Base-by-base conservation (phyloP, 345 rosid species). In the Rubroshorea leprosula region DNA sequence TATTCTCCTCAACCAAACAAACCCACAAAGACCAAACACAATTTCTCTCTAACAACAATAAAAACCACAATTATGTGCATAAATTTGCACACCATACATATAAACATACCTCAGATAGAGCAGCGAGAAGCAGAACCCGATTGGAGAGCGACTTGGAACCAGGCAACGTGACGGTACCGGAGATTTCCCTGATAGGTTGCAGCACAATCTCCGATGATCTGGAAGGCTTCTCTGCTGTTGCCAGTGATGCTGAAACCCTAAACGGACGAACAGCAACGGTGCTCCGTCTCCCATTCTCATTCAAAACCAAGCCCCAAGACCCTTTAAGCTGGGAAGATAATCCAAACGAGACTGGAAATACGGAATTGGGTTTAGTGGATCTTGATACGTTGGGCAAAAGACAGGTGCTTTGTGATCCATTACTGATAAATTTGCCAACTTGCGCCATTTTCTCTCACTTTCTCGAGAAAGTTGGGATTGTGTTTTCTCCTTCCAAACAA, bases 111-210 rank as follows among this genome's bases (percentile, higher is more conserved):
- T 89, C 85, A 29, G 97, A 81, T 38, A 93, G 79, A 63, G 96
- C 94, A 39, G 99, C 96, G 10, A 89, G 96, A 45, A 93, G 99
- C 51, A 93, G 81, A 61, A 93, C 72, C 72, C 99, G 83, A 68
- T 93, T 89, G 7, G 99, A 93, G 0, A 93, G 77, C 9, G 99
- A 93, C 72, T 93, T 93, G 18, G 99, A 92, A 26, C 98, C 98
- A 12, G 99, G 99, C 52, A 89, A 69, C 56, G 74, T 80, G 57
- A 93, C 80, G 12, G 82, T 80, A 62, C 97, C 97, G 17, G 89
- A 89, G 60, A 89, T 89, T 63, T 89, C 89, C 38, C 65, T 76
- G 51, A 92, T 92, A 68, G 97, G 97, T 55, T 84, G 86, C 76
- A 92, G 64, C 29, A 86, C 80, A 52, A 89, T 80, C 74, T 89